Conservation (phyloP, 2,329 filamentous ascomycete genomes). For the Acephala macrosclerotiorum region DNA sequence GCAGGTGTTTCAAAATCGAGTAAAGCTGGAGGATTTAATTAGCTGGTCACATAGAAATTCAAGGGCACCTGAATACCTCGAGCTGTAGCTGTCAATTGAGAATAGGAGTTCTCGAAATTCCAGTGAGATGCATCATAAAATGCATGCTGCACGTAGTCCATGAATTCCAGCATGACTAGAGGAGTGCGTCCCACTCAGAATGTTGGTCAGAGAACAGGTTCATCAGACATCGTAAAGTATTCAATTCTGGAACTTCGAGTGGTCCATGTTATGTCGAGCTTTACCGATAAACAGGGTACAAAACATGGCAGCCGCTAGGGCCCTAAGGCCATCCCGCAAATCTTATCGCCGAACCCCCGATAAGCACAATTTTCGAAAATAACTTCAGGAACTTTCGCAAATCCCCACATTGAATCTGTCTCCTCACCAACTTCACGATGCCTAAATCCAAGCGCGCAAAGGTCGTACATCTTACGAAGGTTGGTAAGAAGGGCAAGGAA, state of each 20-base stretch:
- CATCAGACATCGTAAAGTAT: background rate
- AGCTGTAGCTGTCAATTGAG: slow-evolving; percentile 82
- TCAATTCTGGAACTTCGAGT: background rate
- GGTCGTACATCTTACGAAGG: slow-evolving; percentile 89
- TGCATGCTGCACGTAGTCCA: slow-evolving; percentile 93
- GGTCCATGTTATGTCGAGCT: background rate
- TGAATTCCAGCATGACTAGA: slow-evolving; percentile 84
- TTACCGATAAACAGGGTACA: background rate
- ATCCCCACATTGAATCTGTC: slow-evolving; percentile 11
- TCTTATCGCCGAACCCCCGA: slow-evolving; percentile 13
- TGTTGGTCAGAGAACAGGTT: background rate
- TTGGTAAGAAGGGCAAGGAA: slow-evolving; percentile 92
- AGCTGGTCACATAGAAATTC: slow-evolving; percentile 27
- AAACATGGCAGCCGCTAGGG: slow-evolving; percentile 11
- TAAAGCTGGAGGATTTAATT: slow-evolving; percentile 63
- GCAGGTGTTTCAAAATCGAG: slow-evolving; percentile 88
- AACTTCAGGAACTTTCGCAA: slow-evolving; percentile 47
- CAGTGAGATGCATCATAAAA: slow-evolving; percentile 88
- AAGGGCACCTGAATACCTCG: slow-evolving; percentile 63
- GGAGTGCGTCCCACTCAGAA: background rate
- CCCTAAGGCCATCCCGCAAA: too few relatives aligned
- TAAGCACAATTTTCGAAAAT: background rate
- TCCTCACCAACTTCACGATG: slow-evolving; percentile 63
- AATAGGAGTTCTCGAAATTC: slow-evolving; percentile 93
- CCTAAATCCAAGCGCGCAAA: slow-evolving; percentile 95